These are phyloP conservation scores for Pyropia haitanensis DNA, from an alignment of 23 red algal species.

Conservation along the genomic window DNA sequence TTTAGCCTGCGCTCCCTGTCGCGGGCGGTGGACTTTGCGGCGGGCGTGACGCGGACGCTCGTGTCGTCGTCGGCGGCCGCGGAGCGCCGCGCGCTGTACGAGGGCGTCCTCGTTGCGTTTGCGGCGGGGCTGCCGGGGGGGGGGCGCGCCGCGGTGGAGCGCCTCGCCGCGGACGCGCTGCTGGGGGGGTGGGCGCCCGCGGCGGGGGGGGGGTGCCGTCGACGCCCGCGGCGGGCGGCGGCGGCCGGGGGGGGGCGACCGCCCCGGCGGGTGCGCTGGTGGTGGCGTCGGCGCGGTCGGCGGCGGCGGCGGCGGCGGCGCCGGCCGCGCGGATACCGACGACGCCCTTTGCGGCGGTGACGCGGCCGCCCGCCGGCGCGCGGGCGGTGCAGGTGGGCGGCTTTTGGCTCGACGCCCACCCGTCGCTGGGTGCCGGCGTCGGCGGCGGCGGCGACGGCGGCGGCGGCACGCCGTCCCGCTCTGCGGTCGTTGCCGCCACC, in stretches of 20 bases:
- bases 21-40: constrained; percentile 64
- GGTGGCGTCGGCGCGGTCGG: too few species aligned
- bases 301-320: too few species aligned
- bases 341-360: too few species aligned
- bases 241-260: too few species aligned
- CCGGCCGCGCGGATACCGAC: too few species aligned
- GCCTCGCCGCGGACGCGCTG: too few species aligned
- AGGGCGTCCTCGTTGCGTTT: constrained; percentile 74
- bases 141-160: neutral
- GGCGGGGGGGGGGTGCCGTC: too few species aligned
- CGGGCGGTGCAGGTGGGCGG: constrained; percentile 2
- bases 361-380: neutral
- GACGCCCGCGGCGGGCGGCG: too few species aligned
- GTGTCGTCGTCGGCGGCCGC: neutral
- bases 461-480: too few species aligned
- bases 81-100: constrained; percentile 56
- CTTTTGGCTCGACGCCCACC: constrained; percentile 6
- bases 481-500: neutral
- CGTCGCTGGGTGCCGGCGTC: neutral
- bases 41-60: neutral
- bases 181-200: too few species aligned
- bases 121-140: constrained; percentile 38
- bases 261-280: too few species aligned
- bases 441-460: too few species aligned
- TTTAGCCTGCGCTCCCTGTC: constrained; percentile 71